Evolutionary conservation across 768 basidiomycete genomes (phyloP), one percentile per base, ranked within the genome.

Genomic region (Agaricus sinodeliciosus): DNA sequence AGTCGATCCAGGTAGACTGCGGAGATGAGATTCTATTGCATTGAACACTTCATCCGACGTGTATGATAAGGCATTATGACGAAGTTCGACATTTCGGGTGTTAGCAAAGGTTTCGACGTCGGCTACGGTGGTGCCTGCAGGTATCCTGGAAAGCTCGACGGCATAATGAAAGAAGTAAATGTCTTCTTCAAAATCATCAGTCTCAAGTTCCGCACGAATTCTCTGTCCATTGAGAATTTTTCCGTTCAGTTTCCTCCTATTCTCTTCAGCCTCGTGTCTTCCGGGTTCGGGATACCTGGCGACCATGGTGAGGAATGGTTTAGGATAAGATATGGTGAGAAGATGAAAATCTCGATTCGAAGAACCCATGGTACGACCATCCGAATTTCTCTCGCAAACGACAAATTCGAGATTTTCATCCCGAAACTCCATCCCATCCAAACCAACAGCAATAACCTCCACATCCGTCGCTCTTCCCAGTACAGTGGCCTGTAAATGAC

Each of bases 371-470:
- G 71, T 68, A 34, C 46, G 52, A 36, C 70, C 70, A 11, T 67
- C 55, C 48, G 65, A 66, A 31, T 68, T 66, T 44, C 70, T 72
- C 35, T 72, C 62, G 40, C 67, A 65, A 27, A 76, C 65, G 57
- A 76, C 74, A 37, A 82, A 72, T 7, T 58, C 59, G 7, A 83
- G 62, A 0, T 43, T 58, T 27, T 75, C 68, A 1, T 75, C 66
- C 5, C 73, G 66, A 51, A 83, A 79, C 28, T 75, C 72, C 48
- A 73, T 64, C 3, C 72, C 79, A 43, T 82, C 75, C 8, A 83
- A 66, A 3, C 70, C 73, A 12, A 59, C 26, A 4, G 74, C 69
- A 16, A 82, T 63, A 0, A 64, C 65, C 25, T 69, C 63, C 1
- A 73, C 78, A 15, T 72, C 60, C 42, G 71, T 70, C 3, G 67